Base-by-base conservation (phyloP, 345 rosid genomes). In the Physaria fendleri region DNA sequence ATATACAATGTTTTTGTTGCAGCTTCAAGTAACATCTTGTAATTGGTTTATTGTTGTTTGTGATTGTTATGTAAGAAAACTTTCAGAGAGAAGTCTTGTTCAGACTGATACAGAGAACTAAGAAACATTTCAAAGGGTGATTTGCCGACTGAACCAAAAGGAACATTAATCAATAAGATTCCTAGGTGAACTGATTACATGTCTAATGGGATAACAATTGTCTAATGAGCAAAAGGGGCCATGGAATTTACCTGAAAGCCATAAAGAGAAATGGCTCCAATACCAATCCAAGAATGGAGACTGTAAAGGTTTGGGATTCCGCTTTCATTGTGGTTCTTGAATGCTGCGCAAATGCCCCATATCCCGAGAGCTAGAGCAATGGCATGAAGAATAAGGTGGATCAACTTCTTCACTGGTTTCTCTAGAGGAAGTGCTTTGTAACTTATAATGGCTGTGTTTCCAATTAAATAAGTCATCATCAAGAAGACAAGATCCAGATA, bases 211-310 rank as follows among this genome's bases (percentile, higher is more conserved):
- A 8, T 29, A 41, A 12, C 12, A 1, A 16, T 62, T 28, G 24
- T 51, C 10, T 18, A 50, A 49, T 32, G 13, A 41, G 28, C 52
- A 58, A 58, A 48, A 47, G 43, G 28, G 43, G 28, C 16, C 12
- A 66, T 34, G 47, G 33, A 8, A 20, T 44, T 13, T 79, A 90
- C 99, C 96, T 94, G 99, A 56, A 90, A 56, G 49, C 65, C 99
- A 40, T 94, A 94, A 20, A 94, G 93, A 37, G 69, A 73, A 59
- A 94, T 94, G 69, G 84, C 58, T 1, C 66, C 68, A 6, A 94
- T 84, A 6, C 99, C 99, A 42, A 94, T 75, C 99, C 99, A 94
- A 30, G 99, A 90, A 58, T 94, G 97, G 48, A 94, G 67, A 64
- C 99, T 94, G 76, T 94, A 94, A 39, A 94, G 92, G 62, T 90